Percentiles rank a stretch among this genome's conserved stretches.
These are phyloP conservation scores for Diaporthe eres DNA, from an alignment of 2,329 filamentous ascomycete genomes.

Conservation along the genomic window DNA sequence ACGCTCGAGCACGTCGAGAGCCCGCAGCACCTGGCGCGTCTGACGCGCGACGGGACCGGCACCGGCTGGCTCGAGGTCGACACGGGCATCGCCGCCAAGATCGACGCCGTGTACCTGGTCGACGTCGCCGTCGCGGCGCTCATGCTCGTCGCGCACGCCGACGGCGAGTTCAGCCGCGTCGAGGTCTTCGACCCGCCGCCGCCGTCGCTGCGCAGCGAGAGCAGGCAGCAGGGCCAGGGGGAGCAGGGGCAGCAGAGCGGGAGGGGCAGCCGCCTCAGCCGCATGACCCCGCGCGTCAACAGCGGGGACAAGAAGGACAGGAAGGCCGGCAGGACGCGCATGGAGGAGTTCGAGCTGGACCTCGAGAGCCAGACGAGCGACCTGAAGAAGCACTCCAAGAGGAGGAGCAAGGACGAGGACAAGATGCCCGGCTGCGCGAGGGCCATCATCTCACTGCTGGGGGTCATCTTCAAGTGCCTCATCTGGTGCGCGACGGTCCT, in stretches of 20 bases:
- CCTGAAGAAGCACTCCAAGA: constrained; percentile 57
- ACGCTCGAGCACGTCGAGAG: constrained; percentile 75
- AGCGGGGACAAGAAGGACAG: constrained; percentile 43
- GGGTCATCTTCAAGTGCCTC: constrained; percentile 68
- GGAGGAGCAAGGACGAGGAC: constrained; percentile 58
- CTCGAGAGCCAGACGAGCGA: constrained; percentile 73
- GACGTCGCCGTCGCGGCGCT: constrained; percentile 74
- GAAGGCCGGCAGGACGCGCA: constrained; percentile 51
- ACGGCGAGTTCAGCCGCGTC: constrained; percentile 65
- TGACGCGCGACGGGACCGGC: constrained; percentile 73
- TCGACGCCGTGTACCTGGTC: constrained; percentile 73
- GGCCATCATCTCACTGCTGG: constrained; percentile 64
- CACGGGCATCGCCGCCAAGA: constrained; percentile 70
- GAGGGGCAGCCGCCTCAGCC: constrained; percentile 51
- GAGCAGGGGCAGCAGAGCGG: constrained; percentile 43
- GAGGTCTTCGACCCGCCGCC: constrained; percentile 72
- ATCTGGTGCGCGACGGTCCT: constrained; percentile 70
- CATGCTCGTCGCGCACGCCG: constrained; percentile 69
- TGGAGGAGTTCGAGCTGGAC: constrained; percentile 73
- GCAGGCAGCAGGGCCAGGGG: constrained; percentile 40
- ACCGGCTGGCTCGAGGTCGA: constrained; percentile 73
- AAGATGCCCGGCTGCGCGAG: constrained; percentile 65
- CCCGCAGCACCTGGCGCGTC: constrained; percentile 70
- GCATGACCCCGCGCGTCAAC: constrained; percentile 46
- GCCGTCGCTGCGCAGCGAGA: constrained; percentile 53